Evolutionary conservation across 2,329 filamentous ascomycete genomes (phyloP), one percentile per base, ranked within the genome.

Genomic region (Alternaria hordeiaustralica): DNA sequence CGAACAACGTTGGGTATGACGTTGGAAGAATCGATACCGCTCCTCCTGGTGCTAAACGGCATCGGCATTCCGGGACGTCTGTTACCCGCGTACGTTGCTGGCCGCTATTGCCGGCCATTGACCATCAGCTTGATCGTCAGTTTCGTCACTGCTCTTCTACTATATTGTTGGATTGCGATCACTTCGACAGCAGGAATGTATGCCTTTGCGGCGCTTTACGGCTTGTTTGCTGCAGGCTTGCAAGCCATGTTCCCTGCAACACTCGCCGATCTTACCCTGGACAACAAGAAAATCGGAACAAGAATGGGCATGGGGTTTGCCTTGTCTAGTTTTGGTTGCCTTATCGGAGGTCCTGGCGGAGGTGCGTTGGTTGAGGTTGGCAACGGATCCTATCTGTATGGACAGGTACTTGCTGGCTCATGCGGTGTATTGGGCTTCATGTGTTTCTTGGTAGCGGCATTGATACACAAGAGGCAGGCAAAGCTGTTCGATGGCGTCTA

Each of bases 1-100:
- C 8, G 83, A 84, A 3, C 89, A 86, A 71, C 87, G 85, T 12
- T 83, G 84, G 12, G 75, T 78, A 82, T 54, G 77, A 79, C 9
- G 80, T 78, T 67, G 25, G 61, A 69, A 49, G 61, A 67, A 36
- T 63, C 66, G 5, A 65, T 71, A 79, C 56, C 87, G 23, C 74
- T 87, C 5, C 77, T 85, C 3, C 83, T 87, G 50, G 80, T 87
- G 54, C 56, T 72, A 20, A 72, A 71, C 71, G 84, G 82, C 1
- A 81, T 83, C 0, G 84, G 84, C 0, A 77, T 86, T 8, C 78
- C 84, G 8, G 86, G 86, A 0, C 82, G 86, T 7, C 75, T 87
- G 1, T 70, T 85, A 0, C 85, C 84, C 1, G 82, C 82, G 5
- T 78, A 83, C 8, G 63, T 86, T 5, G 83, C 83, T 0, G 80